Conservation (phyloP, 441 rosid species). For the Euphorbia neoarborescens region DNA sequence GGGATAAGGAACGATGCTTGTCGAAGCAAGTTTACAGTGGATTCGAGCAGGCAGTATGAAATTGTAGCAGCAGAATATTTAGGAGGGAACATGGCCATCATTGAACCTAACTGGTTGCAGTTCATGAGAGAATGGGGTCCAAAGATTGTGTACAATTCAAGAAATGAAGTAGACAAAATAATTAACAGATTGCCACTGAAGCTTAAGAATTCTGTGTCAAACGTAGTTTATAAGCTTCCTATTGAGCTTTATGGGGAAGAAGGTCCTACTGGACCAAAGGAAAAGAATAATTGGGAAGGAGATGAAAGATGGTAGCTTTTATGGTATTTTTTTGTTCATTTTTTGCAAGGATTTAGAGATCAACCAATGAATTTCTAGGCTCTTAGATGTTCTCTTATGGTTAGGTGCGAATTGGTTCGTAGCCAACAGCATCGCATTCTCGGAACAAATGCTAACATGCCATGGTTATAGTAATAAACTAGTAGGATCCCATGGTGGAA, state of each 20-base stretch:
- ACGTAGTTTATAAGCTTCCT: constrained; percentile 50
- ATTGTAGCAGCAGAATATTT: constrained; percentile 64
- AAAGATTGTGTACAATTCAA: constrained; percentile 49
- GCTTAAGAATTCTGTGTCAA: constrained; percentile 33
- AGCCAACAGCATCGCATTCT: too few species aligned
- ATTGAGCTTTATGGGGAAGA: constrained; percentile 68
- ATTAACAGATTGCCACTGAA: constrained; percentile 39
- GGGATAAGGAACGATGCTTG: constrained; percentile 74
- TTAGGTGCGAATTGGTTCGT: too few species aligned
- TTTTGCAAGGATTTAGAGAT: too few species aligned
- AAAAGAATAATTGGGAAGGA: constrained; percentile 83
- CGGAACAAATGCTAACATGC: not conserved
- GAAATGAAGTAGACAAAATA: constrained; percentile 48
- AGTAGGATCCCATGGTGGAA: too few species aligned
- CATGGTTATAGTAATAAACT: too few species aligned
- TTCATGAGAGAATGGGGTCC: constrained; percentile 95
- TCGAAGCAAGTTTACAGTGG: constrained; percentile 36
- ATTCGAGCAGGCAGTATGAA: constrained; percentile 60
- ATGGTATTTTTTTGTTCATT: too few species aligned
- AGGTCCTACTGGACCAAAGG: constrained; percentile 91
- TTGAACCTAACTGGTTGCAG: constrained; percentile 70
- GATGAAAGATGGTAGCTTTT: constrained; percentile 66
- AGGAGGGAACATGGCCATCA: constrained; percentile 29
- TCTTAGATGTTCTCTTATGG: too few species aligned
- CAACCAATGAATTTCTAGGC: too few species aligned